These are phyloP conservation scores for Cucumis hystrix DNA, from an alignment of 306 rosid species.

Conservation along the genomic window DNA sequence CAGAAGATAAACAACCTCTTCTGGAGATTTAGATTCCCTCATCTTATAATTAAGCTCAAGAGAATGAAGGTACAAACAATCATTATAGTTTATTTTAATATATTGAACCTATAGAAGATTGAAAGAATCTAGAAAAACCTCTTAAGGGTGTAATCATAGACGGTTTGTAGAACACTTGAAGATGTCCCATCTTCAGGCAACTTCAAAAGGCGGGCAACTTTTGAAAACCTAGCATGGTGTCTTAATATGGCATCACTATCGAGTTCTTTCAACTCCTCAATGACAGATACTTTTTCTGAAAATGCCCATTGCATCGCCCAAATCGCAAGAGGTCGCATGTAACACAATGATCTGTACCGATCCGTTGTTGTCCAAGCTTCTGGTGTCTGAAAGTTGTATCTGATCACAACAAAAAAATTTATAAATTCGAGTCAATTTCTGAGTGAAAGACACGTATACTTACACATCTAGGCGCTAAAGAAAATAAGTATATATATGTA, in stretches of 20 bases:
- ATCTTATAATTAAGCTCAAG: neutral
- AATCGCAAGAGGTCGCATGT: conserved; percentile 95
- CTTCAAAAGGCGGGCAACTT: conserved; percentile 65
- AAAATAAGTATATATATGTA: neutral
- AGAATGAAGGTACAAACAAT: neutral
- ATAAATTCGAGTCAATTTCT: neutral
- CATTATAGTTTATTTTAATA: neutral
- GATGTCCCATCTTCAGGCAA: conserved; percentile 34
- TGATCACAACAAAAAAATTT: conserved; percentile 8
- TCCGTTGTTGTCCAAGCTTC: conserved; percentile 69
- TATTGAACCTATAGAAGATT: neutral
- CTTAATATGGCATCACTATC: conserved; percentile 29
- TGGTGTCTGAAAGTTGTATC: conserved; percentile 85
- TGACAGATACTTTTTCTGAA: conserved; percentile 14
- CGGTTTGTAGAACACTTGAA: conserved; percentile 45
- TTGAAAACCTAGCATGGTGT: conserved; percentile 44
- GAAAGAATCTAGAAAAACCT: conserved; percentile 19
- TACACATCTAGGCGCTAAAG: neutral
- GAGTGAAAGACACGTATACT: neutral
- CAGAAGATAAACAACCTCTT: neutral
- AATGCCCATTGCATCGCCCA: conserved; percentile 99
- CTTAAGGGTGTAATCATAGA: conserved; percentile 64
- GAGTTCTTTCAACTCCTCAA: conserved; percentile 24
- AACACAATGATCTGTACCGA: conserved; percentile 56
- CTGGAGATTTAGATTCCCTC: neutral